Evolutionary conservation across 192 early-diverging fungal species (phyloP), one percentile per base, ranked within the genome.

Genomic region (Coemansia sp.): DNA sequence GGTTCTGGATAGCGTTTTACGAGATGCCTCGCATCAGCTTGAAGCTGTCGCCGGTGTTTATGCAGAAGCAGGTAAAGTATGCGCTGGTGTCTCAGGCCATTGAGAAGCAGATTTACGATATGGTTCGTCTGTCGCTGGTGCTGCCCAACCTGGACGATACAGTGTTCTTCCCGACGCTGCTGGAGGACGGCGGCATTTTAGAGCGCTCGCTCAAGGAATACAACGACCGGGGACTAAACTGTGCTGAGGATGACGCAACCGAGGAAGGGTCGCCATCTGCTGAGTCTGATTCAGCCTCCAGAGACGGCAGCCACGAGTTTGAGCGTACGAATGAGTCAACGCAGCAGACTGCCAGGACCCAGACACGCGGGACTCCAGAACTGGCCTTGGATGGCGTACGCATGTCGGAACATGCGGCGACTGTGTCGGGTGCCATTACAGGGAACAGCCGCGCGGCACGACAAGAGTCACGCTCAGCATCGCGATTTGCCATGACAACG

Each of bases 121-220:
- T 90, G 23, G 78, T 96, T 31, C 82, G 87, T 4, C 87, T 87
- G 62, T 87, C 85, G 17, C 75, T 96, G 63, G 88, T 96, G 10
- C 71, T 94, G 57, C 94, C 94, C 4, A 89, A 94, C 57, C 89
- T 96, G 87, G 94, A 96, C 64, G 91, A 94, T 63, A 84, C 91
- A 1, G 79, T 87, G 12, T 94, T 94, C 64, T 91, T 87, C 69
- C 80, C 85, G 26, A 73, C 86, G 2, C 53, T 70, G 5, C 83
- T 71, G 20, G 78, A 71, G 4, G 77, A 80, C 15, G 78, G 87
- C 19, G 89, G 83, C 2, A 83, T 90, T 19, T 82, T 90, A 70
- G 87, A 83, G 54, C 38, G 51, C 15, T 70, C 68, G 20, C 62
- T 82, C 20, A 81, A 71, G 38, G 78, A 71, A 54, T 81, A 58